Base-by-base conservation (phyloP, 2,329 filamentous ascomycete species). In the Periconia sp. region DNA sequence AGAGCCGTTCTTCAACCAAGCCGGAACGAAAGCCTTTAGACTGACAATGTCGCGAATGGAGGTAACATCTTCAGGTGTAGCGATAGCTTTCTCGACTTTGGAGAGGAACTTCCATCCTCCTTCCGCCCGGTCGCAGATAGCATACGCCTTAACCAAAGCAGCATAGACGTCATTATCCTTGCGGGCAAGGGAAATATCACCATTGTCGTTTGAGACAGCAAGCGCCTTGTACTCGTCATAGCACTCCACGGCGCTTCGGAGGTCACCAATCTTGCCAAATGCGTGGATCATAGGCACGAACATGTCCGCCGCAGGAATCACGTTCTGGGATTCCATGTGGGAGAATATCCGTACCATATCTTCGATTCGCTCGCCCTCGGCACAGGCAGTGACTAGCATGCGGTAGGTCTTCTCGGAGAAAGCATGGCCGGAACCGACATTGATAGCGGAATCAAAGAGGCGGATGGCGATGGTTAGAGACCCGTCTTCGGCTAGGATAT, bases 201-300 rank as follows among this genome's bases (percentile, higher is more conserved):
- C 91, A 26, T 80, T 83, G 68, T 96, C 88, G 65, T 94, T 82
- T 26, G 87, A 85, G 38, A 97, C 83, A n/a, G 92, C 92, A 29
- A 96, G 78, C 32, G 84, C 82, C 63, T 90, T 90, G 78, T 97
- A 97, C 71, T 96, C 89, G 53, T 95, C 92, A 73, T 96, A 99
- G 72, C 90, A 91, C 68, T 96, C 91, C 5, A 97, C 89, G 15
- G 92, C 94, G 57, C 88, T 95, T 59, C 85, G 79, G 31, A 97
- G 75, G 65, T 97, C 91, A 36, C 91, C 88, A 9, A 81, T 82
- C 29, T 82, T 81, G 48, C 89, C 89, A 65, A 96, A 97, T 0
- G 92, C 91, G n/a, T 88, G 85, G 67, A 99, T 96, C 89, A 99
- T 96, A 13, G 86, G 82, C 1, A 91, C 88, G 72, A 96, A 97